Evolutionary conservation across 495 filamentous ascomycete species (phyloP).

Genomic region (Xylaria scruposa): DNA sequence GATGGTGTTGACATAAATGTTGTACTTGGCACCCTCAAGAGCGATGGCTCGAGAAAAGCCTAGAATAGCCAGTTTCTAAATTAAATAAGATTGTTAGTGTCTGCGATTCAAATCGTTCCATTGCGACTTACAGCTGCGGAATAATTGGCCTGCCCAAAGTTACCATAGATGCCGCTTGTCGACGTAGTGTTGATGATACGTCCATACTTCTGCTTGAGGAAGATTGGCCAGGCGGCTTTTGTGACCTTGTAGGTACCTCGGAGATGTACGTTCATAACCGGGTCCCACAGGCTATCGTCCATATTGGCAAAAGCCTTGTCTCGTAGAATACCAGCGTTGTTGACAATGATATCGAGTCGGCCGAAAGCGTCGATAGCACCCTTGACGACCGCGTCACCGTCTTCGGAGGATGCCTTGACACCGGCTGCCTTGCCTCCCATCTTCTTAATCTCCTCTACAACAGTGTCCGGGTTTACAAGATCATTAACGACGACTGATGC

Average conservation of each 20-base stretch:
- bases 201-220: slow-evolving; percentile 99
- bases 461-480: slow-evolving; percentile 87
- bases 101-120: slow-evolving; percentile 28
- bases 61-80: slow-evolving; percentile 87
- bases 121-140: slow-evolving; percentile 74
- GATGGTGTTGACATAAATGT: slow-evolving; percentile 98
- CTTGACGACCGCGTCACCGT: slow-evolving; percentile 92
- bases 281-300: slow-evolving; percentile 92
- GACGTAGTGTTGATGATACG: slow-evolving; percentile 96
- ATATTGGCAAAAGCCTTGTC: slow-evolving; percentile 99
- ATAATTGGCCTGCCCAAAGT: slow-evolving; percentile 99
- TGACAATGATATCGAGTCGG: slow-evolving; percentile 91
- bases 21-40: slow-evolving; percentile 94
- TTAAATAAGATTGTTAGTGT: slow-evolving; percentile 25
- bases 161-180: slow-evolving; percentile 97
- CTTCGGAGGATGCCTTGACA: slow-evolving; percentile 92
- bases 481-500: slow-evolving; percentile 96
- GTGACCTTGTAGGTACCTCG: slow-evolving; percentile 96
- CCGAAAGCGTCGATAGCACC: slow-evolving; percentile 92
- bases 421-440: slow-evolving; percentile 89
- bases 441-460: slow-evolving; percentile 91
- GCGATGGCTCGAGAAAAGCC: slow-evolving; percentile 93
- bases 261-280: slow-evolving; percentile 90
- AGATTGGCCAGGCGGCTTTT: slow-evolving; percentile 97
- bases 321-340: slow-evolving; percentile 96